Evolutionary conservation across 1,139 yeast species (phyloP).

Genomic region (Candida frijolesensis): DNA sequence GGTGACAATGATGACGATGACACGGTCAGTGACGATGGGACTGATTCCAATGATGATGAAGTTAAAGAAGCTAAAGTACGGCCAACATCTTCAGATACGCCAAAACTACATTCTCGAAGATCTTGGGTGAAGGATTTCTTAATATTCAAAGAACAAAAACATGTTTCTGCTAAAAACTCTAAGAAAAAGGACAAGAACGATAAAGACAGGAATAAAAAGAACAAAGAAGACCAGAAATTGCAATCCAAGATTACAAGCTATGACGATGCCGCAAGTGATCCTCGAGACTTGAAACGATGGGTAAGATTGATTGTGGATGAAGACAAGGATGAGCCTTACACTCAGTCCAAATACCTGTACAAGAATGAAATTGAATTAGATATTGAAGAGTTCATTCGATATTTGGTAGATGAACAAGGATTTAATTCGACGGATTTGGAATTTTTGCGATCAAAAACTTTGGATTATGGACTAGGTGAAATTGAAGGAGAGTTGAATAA

Average conservation of each 20-base stretch:
- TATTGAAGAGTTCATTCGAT: conserved; percentile 33
- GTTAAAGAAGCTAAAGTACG: background rate
- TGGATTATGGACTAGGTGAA: conserved; percentile 41
- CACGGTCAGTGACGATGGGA: background rate
- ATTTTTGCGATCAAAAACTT: conserved; percentile 24
- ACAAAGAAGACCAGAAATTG: conserved; percentile 8
- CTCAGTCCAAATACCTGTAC: conserved; percentile 8
- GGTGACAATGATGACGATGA: conserved; percentile 4
- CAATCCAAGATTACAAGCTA: conserved; percentile 25
- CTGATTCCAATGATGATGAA: background rate
- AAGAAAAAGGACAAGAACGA: background rate
- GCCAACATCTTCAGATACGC: background rate
- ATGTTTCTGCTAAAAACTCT: background rate
- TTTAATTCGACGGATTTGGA: conserved; percentile 30
- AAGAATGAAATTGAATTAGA: conserved; percentile 22
- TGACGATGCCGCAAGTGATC: conserved; percentile 25
- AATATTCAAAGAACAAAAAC: conserved; percentile 12
- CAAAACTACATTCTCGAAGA: conserved; percentile 15
- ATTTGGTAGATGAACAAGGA: conserved; percentile 31
- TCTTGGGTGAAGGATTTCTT: conserved; percentile 23
- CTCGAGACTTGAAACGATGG: conserved; percentile 28
- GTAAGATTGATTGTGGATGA: conserved; percentile 25
- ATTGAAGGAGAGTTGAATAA: conserved; percentile 40
- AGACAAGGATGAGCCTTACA: conserved; percentile 3
- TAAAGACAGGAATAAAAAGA: background rate